phyloP scores from a whole-genome alignment of 78 protist genomes.

The Dictyostelium capitatum region DNA sequence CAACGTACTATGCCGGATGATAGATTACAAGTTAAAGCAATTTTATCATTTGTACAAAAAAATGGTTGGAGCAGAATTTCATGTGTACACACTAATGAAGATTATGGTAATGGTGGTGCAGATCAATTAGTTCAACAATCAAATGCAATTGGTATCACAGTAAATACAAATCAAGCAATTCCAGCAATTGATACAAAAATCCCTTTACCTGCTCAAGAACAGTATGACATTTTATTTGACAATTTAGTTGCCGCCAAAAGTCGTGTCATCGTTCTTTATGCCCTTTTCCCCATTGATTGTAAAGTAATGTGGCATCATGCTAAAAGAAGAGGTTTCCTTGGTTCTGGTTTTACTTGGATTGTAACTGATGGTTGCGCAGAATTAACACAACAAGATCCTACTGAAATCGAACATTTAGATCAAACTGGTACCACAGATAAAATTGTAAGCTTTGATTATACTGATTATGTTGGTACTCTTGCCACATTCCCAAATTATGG shows the following conservation, averaged over 20 bases:
- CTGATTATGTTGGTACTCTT: constrained; percentile 18
- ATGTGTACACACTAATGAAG: constrained; percentile 72
- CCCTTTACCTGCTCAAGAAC: neutral
- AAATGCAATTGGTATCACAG: constrained; percentile 11
- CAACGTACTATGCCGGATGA: constrained; percentile 69
- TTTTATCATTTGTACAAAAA: constrained; percentile 18
- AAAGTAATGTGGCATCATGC: constrained; percentile 19
- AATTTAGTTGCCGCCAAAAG: constrained; percentile 29
- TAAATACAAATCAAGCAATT: constrained; percentile 59
- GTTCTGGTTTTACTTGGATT: constrained; percentile 54
- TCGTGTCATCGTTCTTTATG: constrained; percentile 42
- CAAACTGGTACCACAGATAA: too few relatives aligned
- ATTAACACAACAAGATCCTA: neutral
- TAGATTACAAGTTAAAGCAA: constrained; percentile 29
- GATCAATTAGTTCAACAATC: constrained; percentile 35
- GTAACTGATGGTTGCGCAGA: constrained; percentile 81
- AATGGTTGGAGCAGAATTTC: constrained; percentile 63
- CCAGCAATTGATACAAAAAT: neutral
- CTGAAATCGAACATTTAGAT: too few relatives aligned
- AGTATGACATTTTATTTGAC: constrained; percentile 15
- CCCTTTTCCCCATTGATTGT: constrained; percentile 63
- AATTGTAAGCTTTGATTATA: too few relatives aligned
- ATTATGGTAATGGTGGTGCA: constrained; percentile 78
- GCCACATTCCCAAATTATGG: constrained; percentile 52
- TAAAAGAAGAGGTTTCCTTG: neutral